Evolutionary conservation across 1,139 yeast species (phyloP).

Genomic region (Wickerhamomyces sp.): DNA sequence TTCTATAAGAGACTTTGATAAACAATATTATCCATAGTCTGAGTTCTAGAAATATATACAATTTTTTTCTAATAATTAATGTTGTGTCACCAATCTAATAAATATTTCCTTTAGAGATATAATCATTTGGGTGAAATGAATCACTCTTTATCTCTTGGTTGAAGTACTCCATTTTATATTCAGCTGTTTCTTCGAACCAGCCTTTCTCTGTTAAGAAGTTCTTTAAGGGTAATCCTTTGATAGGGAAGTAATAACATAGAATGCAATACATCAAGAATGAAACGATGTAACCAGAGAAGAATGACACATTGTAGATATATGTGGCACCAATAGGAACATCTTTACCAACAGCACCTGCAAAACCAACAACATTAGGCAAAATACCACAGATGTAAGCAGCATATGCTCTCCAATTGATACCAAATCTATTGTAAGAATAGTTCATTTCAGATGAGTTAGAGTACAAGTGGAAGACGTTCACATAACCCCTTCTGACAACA

Average conservation of each 20-base stretch:
- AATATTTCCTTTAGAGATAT: slow-evolving; percentile 5
- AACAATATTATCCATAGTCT: no score
- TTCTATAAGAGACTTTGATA: no score
- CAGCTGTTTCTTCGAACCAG: slow-evolving; percentile 56
- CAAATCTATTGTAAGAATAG: slow-evolving; percentile 59
- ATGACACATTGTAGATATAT: slow-evolving; percentile 65
- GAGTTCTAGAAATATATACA: no score
- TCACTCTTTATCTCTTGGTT: slow-evolving; percentile 34
- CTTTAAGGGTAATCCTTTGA: slow-evolving; percentile 52
- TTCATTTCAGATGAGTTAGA: slow-evolving; percentile 37
- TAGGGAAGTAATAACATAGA: slow-evolving; percentile 52
- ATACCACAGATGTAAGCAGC: slow-evolving; percentile 72
- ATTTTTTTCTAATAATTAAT: no score
- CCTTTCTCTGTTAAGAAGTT: slow-evolving; percentile 45
- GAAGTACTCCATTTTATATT: slow-evolving; percentile 65
- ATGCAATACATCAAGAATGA: slow-evolving; percentile 48
- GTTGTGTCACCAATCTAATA: no score
- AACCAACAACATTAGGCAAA: slow-evolving; percentile 81
- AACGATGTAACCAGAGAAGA: slow-evolving; percentile 66
- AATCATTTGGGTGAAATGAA: slow-evolving; percentile 21
- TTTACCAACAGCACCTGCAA: slow-evolving; percentile 74
- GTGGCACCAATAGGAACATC: slow-evolving; percentile 78
- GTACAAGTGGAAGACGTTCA: slow-evolving; percentile 63
- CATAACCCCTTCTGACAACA: slow-evolving; percentile 68
- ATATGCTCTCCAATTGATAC: slow-evolving; percentile 79